These are phyloP conservation scores for Blastocystis hominis DNA, from an alignment of 352 stramenopile species.

Conservation along the genomic window DNA sequence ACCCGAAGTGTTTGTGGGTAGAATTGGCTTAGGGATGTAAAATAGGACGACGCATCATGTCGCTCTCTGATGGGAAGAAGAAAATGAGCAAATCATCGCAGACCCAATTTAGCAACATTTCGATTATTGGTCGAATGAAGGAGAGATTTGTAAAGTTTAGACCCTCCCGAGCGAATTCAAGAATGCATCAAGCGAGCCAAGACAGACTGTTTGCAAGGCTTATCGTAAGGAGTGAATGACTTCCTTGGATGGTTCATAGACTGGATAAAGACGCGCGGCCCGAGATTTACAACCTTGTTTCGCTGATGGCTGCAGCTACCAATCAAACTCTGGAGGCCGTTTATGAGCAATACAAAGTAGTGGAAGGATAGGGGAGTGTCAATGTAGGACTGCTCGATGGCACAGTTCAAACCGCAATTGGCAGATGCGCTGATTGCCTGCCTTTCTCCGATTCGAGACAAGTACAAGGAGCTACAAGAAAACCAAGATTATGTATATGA, in stretches of 20 bases:
- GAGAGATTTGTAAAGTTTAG: conserved; percentile 66
- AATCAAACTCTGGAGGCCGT: conserved; percentile 71
- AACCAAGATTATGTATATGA: conserved; percentile 78
- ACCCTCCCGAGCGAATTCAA: conserved; percentile 69
- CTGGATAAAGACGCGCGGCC: conserved; percentile 79
- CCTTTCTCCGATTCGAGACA: conserved; percentile 83
- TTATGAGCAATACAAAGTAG: conserved; percentile 67
- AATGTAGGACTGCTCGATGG: conserved; percentile 68
- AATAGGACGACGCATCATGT: conserved; percentile 86
- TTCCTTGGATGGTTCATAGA: conserved; percentile 64
- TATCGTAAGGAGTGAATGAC: conserved; percentile 71
- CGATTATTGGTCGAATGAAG: conserved; percentile 73
- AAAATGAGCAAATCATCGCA: conserved; percentile 96
- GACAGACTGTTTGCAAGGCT: conserved; percentile 77
- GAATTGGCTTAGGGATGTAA: background rate
- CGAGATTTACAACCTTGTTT: conserved; percentile 87
- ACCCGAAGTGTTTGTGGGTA: conserved; percentile 47
- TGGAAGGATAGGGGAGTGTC: conserved; percentile 63
- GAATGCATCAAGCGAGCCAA: conserved; percentile 77
- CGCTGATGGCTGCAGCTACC: conserved; percentile 71
- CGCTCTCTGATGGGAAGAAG: conserved; percentile 80
- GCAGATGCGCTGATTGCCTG: conserved; percentile 85
- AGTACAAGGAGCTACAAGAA: conserved; percentile 79
- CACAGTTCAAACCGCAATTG: conserved; percentile 85
- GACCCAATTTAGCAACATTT: conserved; percentile 72